Base-by-base conservation (phyloP, 768 basidiomycete genomes). In the Gymnopilus junonius region DNA sequence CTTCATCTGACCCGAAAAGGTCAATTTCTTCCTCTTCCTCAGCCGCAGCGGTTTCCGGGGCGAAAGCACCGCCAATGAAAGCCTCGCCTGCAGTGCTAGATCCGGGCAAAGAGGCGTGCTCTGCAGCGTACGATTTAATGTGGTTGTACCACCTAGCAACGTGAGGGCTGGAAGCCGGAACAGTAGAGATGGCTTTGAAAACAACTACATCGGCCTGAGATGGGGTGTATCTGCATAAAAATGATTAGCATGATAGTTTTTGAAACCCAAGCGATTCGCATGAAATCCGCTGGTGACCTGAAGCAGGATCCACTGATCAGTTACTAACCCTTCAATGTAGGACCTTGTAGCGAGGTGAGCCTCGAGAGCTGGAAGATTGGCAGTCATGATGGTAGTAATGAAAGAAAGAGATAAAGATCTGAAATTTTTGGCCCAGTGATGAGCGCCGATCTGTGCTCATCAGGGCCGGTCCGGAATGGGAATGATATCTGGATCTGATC, bases 181-280 rank as follows among this genome's bases (percentile, higher is more conserved):
- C 84, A 27, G 85, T 81, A 39, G 83, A 69, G 76, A 98, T 80
- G 15, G 91, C 83, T 75, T 92, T 94, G 87, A 91, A 95, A 74
- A 97, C 93, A 65, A 84, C 85, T 48, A 97, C 95, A 80, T 99
- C 95, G 58, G 95, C 93, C 79, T 97, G 95, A 40, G 95, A 95
- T 46, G 96, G 91, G 40, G 88, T 87, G 80, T 93, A 95, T 59
- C 95, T 97, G 51, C 56, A 68, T 58, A 32, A 58, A 51, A n/a
- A 17, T 34, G 39, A n/a, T 50, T 39, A 43, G 48, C 50, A 39
- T 17, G 23, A 31, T 45, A 53, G 4, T 23, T 20, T 37, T 27
- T 53, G 35, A 29, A 23, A 35, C 12, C 15, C 29, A 51, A 3
- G 32, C 37, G 15, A 43, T 59, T n/a, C 50, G 29, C 37, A 45